phyloP scores from a whole-genome alignment of 1,284 basidiomycete species.

The Malassezia nana region DNA sequence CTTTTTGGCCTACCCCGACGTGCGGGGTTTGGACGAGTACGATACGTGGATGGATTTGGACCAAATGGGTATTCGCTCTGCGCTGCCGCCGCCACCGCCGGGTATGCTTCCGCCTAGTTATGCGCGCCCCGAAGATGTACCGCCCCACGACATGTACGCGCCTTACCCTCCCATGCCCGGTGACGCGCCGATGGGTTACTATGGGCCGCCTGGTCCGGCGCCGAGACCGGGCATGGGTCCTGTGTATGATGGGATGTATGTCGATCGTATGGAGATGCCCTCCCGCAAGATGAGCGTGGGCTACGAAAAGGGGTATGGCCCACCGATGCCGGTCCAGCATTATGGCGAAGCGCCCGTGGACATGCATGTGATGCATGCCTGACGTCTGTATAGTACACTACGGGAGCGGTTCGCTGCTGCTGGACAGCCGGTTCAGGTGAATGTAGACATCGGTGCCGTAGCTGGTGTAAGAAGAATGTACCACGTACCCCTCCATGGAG shows the following conservation, averaged over 20 bases:
- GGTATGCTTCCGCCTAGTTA: conserved; percentile 1
- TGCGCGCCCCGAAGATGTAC: conserved; percentile 4
- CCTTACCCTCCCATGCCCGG: neutral
- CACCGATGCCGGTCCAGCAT: neutral
- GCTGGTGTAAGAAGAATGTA: conserved; percentile 52
- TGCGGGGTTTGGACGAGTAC: conserved; percentile 36
- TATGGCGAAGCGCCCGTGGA: neutral
- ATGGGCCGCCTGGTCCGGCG: conserved; percentile 1
- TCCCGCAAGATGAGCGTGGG: neutral
- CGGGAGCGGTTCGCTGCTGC: conserved; percentile 50
- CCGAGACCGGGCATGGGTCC: neutral
- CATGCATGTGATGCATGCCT: conserved; percentile 3
- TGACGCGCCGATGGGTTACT: conserved; percentile 1
- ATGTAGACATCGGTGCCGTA: conserved; percentile 60
- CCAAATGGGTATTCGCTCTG: conserved; percentile 36
- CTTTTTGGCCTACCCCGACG: conserved; percentile 40
- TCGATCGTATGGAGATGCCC: conserved; percentile 2
- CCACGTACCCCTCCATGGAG: conserved; percentile 89
- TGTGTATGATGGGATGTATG: conserved; percentile 6
- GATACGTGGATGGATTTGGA: conserved; percentile 44
- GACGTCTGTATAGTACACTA: conserved; percentile 20
- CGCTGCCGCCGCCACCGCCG: conserved; percentile 5
- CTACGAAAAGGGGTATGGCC: neutral
- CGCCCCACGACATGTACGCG: conserved; percentile 6
- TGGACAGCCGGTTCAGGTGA: conserved; percentile 66